Conservation (phyloP, 768 basidiomycete species). For the Xanthoconium purpureum region DNA sequence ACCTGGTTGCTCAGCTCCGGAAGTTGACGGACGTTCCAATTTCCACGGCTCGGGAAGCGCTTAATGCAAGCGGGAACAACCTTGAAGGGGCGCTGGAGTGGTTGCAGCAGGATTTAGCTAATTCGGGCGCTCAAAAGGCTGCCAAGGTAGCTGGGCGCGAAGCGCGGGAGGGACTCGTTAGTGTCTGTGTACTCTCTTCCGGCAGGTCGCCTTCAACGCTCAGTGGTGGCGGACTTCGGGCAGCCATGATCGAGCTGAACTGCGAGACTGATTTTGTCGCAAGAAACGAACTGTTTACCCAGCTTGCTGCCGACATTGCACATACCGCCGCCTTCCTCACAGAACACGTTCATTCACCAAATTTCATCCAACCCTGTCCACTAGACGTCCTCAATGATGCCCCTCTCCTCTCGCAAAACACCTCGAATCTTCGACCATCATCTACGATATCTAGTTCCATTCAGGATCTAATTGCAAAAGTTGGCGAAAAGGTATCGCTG, state of each 20-base stretch:
- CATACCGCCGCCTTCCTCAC: constrained; percentile 77
- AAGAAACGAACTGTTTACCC: constrained; percentile 76
- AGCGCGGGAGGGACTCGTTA: constrained; percentile 77
- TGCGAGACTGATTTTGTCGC: constrained; percentile 98
- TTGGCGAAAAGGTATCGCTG: constrained; percentile 76
- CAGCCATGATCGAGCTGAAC: constrained; percentile 87
- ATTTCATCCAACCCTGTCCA: constrained; percentile 47
- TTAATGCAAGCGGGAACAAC: constrained; percentile 70
- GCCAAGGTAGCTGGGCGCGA: constrained; percentile 77
- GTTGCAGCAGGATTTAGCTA: constrained; percentile 71
- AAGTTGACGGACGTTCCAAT: constrained; percentile 80
- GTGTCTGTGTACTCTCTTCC: constrained; percentile 67
- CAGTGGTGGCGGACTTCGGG: constrained; percentile 54
- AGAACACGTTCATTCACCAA: constrained; percentile 34
- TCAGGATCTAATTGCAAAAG: constrained; percentile 65
- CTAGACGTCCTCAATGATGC: constrained; percentile 56
- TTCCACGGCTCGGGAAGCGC: constrained; percentile 84
- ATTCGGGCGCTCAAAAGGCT: constrained; percentile 73
- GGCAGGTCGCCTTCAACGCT: constrained; percentile 43
- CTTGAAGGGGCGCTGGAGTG: constrained; percentile 72
- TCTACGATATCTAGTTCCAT: constrained; percentile 62
- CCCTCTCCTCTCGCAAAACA: constrained; percentile 56
- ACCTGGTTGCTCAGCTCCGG: constrained; percentile 83
- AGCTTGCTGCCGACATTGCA: constrained; percentile 74
- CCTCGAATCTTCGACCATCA: constrained; percentile 32